Conservation (phyloP, 192 early-diverging fungal genomes). For the Haplosporangium gracile region DNA sequence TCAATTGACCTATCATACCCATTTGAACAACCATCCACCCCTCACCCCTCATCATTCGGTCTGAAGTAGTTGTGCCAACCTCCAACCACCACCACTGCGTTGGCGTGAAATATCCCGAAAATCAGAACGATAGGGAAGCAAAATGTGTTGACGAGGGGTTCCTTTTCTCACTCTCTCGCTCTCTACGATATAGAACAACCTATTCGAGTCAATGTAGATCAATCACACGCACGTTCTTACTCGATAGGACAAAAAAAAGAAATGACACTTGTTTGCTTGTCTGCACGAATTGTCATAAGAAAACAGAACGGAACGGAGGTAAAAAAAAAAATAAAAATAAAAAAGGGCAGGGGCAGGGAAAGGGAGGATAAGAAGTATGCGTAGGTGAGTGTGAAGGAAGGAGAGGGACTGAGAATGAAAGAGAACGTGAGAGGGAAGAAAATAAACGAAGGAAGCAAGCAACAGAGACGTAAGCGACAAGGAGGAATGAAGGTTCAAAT, state of each 20-base stretch:
- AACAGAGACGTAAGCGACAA: too few relatives aligned
- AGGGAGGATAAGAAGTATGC: not conserved
- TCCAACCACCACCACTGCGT: too few relatives aligned
- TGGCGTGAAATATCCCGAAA: not conserved
- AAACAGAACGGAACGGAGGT: not conserved
- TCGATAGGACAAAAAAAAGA: not conserved
- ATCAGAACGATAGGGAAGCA: not conserved
- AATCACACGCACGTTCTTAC: not conserved
- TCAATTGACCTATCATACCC: not conserved
- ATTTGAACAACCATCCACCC: not conserved
- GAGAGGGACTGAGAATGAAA: not conserved
- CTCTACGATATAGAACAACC: not conserved
- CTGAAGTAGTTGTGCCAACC: too few relatives aligned
- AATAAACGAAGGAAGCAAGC: not conserved
- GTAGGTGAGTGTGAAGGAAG: not conserved
- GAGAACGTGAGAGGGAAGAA: not conserved
- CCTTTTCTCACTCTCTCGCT: not conserved
- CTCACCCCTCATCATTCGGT: not conserved
- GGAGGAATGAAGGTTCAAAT: not conserved
- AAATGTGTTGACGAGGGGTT: not conserved
- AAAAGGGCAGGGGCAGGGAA: not conserved
- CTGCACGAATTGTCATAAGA: not conserved
- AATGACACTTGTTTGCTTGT: not conserved
- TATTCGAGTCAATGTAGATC: not conserved
- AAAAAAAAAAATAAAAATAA: constrained; percentile 4